Base-by-base conservation (phyloP, 2,329 filamentous ascomycete genomes). In the Epichloe coenophiala region DNA sequence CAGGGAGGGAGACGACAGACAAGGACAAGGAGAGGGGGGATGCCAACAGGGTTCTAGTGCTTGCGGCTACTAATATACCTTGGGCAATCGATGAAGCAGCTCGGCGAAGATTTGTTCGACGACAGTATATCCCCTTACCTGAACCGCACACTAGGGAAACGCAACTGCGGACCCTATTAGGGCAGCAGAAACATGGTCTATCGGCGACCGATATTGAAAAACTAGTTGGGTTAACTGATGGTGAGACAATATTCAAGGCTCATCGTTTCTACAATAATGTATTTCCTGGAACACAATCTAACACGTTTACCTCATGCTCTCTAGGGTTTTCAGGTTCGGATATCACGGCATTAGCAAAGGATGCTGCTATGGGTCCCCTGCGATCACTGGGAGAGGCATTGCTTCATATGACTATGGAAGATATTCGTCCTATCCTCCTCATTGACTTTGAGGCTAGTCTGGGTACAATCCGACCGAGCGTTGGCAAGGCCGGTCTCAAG, bases 81-180 rank as follows among this genome's bases (percentile, higher is more conserved):
- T 98, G 93, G 93, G 89, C 90, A 36, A 97, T 98, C 58, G 93
- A 98, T 59, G 93, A 97, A 65, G 93, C 93, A 23, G 93, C 93
- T 1, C 77, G 93, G 52, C 76, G 93, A 51, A 76, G 93, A 47
- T 98, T 98, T 63, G 91, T 96, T 13, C 76, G 93, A 55, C 78
- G 93, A 53, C 93, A 97, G 66, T 98, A 98, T 64, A 98, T 98
- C 53, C 93, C 93, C 1, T 69, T 98, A 9, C 93, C 93, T 0
- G 93, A 97, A 63, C 78, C 82, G 11, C 79, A 84, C 56, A 95
- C 94, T 1, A 77, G 93, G 51, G 82, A 81, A 51, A 77, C 79
- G 47, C 93, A 98, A 61, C 68, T 98, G 43, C 77, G 78, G 55
- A 94, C 81, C 7, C 69, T 98, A 5, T 66, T 98, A 23, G 82